Conservation (phyloP, 1,284 basidiomycete species). For the Austroboletus niveus region DNA sequence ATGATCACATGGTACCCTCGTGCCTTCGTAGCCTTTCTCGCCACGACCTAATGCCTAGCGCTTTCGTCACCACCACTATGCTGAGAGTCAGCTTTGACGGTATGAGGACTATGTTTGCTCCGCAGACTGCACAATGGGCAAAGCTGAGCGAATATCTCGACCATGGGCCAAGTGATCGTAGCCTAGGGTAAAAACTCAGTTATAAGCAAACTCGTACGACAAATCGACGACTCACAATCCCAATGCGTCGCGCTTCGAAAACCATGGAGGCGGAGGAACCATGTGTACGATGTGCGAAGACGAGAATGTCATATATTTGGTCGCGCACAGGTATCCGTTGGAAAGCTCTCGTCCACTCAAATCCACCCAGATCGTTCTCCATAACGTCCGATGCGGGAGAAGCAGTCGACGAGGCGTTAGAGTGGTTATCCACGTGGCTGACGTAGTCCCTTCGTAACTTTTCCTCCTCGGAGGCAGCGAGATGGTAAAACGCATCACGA, state of each 20-base stretch:
- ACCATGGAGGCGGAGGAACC: constrained; percentile 53
- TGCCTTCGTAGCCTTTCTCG: not conserved
- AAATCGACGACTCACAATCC: constrained; percentile 48
- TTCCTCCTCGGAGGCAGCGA: constrained; percentile 48
- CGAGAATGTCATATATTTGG: constrained; percentile 67
- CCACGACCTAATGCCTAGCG: constrained; percentile 8
- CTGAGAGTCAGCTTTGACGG: constrained; percentile 18
- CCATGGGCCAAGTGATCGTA: constrained; percentile 70
- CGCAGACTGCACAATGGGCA: constrained; percentile 59
- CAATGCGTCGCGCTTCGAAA: constrained; percentile 51
- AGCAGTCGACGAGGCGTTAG: constrained; percentile 16
- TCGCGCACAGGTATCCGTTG: constrained; percentile 62
- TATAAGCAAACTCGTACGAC: constrained; percentile 5
- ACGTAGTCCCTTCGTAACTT: constrained; percentile 43
- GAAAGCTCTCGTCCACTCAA: constrained; percentile 45
- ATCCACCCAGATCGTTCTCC: constrained; percentile 28
- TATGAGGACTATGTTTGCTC: constrained; percentile 22
- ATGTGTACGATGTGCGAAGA: constrained; percentile 63
- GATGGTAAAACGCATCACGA: constrained; percentile 55
- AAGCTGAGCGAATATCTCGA: constrained; percentile 60
- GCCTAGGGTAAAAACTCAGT: constrained; percentile 39
- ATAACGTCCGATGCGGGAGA: constrained; percentile 22
- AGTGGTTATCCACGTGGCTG: constrained; percentile 37
- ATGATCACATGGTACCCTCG: not conserved
- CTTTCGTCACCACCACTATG: constrained; percentile 17